These are phyloP conservation scores for Collybia sp. DNA, from an alignment of 768 basidiomycete genomes.

Conservation along the genomic window DNA sequence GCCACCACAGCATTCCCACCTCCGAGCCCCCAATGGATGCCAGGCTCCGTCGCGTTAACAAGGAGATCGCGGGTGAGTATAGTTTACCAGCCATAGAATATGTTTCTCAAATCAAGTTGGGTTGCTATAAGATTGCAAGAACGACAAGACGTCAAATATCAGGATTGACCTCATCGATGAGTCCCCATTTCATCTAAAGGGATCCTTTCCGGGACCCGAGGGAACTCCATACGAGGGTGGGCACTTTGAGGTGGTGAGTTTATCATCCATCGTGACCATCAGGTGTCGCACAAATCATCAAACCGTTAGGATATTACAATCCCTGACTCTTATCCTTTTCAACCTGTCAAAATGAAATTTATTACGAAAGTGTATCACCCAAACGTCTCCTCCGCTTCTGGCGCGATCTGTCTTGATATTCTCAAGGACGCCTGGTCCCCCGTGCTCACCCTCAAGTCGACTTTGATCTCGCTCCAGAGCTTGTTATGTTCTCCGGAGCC, in stretches of 20 bases:
- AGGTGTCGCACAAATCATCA: neutral
- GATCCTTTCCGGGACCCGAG: slow-evolving; percentile 87
- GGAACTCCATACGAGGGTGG: slow-evolving; percentile 94
- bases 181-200: slow-evolving; percentile 88
- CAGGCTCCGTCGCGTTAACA: slow-evolving; percentile 84
- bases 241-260: slow-evolving; percentile 82
- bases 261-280: slow-evolving; percentile 4
- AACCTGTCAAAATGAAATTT: slow-evolving; percentile 98
- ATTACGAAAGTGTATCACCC: slow-evolving; percentile 96
- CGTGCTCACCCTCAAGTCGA: slow-evolving; percentile 93
- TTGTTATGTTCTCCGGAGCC: slow-evolving; percentile 93
- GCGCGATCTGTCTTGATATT: slow-evolving; percentile 92
- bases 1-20: too few species aligned
- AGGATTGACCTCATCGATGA: slow-evolving; percentile 84
- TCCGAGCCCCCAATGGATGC: slow-evolving; percentile 60
- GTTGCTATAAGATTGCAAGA: slow-evolving; percentile 76
- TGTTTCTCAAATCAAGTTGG: neutral
- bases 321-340: slow-evolving; percentile 87
- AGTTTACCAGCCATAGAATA: slow-evolving; percentile 1
- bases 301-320: slow-evolving; percentile 81
- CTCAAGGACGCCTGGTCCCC: slow-evolving; percentile 91
- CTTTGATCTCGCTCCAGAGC: slow-evolving; percentile 91
- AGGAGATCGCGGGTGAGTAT: slow-evolving; percentile 79
- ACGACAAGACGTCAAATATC: slow-evolving; percentile 88
- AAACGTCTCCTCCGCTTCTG: slow-evolving; percentile 90